Conservation (phyloP, 768 basidiomycete genomes). For the Galerina sulciceps region DNA sequence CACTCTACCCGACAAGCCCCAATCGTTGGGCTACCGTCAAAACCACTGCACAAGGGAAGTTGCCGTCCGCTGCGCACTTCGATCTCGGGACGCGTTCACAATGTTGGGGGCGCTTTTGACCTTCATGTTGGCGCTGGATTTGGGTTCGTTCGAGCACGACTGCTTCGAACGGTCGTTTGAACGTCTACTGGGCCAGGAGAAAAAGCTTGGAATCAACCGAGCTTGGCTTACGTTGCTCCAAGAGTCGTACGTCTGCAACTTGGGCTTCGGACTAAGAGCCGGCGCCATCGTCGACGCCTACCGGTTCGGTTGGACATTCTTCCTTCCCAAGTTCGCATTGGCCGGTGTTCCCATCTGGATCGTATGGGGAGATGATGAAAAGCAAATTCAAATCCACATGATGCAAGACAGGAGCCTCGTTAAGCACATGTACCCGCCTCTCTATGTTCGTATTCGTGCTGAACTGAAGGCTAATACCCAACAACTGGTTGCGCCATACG, state of each 20-base stretch:
- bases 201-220: background rate
- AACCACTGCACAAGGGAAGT: background rate
- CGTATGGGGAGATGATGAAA: background rate
- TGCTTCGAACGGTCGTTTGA: background rate
- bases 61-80: background rate
- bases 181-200: background rate
- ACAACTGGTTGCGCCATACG: background rate
- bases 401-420: background rate
- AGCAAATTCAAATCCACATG: background rate
- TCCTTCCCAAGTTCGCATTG: background rate
- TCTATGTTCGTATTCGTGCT: background rate
- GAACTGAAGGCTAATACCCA: background rate
- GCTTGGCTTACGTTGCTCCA: background rate
- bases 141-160: background rate
- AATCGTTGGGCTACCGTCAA: background rate
- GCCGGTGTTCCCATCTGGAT: background rate
- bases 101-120: background rate
- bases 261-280: background rate
- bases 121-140: background rate
- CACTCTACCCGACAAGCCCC: background rate
- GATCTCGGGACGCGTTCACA: background rate
- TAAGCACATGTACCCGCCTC: background rate
- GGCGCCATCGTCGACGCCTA: background rate
- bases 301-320: background rate
- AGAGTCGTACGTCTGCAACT: background rate